phyloP scores from a whole-genome alignment of 768 basidiomycete genomes.

The Podaxis sp. region DNA sequence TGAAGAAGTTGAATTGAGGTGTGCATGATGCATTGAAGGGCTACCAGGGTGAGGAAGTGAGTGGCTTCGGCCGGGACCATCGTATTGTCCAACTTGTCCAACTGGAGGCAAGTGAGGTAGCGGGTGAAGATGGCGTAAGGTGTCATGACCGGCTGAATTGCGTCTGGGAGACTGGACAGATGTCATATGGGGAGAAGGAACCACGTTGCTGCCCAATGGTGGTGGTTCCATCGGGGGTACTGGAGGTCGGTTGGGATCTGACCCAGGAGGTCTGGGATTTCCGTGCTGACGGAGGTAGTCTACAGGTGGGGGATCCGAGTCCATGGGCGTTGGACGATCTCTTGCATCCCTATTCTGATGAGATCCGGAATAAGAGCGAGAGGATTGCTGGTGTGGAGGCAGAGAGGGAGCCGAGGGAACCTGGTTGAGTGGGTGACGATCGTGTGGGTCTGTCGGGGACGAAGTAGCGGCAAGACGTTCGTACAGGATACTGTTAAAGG shows the following conservation, averaged over 20 bases:
- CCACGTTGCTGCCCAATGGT: constrained; percentile 29
- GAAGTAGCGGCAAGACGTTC: constrained; percentile 66
- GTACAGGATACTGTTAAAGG: constrained; percentile 54
- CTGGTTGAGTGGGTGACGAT: constrained; percentile 31
- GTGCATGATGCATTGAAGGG: constrained; percentile 38
- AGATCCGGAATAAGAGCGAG: constrained; percentile 29
- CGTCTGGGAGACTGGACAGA: constrained; percentile 39
- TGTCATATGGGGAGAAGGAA: constrained; percentile 36
- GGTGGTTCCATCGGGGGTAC: constrained; percentile 45
- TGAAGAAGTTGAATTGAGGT: constrained; percentile 28
- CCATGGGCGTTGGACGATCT: constrained; percentile 26
- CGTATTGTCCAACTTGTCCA: constrained; percentile 28
- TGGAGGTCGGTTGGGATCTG: constrained; percentile 43
- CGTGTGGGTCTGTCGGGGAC: constrained; percentile 47
- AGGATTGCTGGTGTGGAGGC: constrained; percentile 29
- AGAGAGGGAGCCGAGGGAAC: constrained; percentile 25
- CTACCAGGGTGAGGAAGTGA: constrained; percentile 26
- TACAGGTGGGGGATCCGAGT: constrained; percentile 24
- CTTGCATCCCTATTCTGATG: constrained; percentile 33
- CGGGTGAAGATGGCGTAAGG: constrained; percentile 43
- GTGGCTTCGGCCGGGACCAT: constrained; percentile 23
- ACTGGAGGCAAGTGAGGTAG: constrained; percentile 43
- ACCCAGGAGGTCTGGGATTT: constrained; percentile 39
- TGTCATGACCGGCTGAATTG: constrained; percentile 37
- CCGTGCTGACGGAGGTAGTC: constrained; percentile 50